phyloP scores from a whole-genome alignment of 2,329 filamentous ascomycete genomes.

The Diaporthe helianthi region DNA sequence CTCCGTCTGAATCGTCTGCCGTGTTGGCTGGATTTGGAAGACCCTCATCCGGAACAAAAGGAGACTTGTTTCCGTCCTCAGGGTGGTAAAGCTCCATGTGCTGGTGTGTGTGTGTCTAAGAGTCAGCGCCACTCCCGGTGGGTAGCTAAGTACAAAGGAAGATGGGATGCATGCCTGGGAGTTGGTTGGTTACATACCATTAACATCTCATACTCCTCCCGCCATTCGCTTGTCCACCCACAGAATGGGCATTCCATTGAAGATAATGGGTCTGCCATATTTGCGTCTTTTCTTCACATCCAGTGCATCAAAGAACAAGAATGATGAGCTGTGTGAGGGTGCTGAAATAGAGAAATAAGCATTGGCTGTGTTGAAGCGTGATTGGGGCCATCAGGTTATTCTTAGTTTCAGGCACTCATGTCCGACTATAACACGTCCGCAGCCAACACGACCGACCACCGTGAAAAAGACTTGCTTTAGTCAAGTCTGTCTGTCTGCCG shows the following conservation, averaged over 20 bases:
- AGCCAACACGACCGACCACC: conserved; percentile 18
- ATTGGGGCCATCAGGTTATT: conserved; percentile 29
- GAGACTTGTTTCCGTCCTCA: conserved; percentile 38
- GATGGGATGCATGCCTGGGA: conserved; percentile 5
- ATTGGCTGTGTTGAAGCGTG: conserved; percentile 1
- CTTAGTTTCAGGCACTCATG: conserved; percentile 28
- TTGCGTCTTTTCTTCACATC: not conserved
- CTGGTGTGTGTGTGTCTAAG: conserved; percentile 33
- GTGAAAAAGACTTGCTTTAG: not conserved
- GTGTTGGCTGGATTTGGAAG: conserved; percentile 35
- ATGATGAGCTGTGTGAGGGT: not conserved
- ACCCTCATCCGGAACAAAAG: conserved; percentile 35
- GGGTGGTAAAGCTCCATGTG: conserved; percentile 42
- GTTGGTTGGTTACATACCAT: conserved; percentile 40
- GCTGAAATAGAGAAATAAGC: not conserved
- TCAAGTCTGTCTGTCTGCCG: not conserved
- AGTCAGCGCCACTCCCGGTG: conserved; percentile 29
- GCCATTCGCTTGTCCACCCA: conserved; percentile 40
- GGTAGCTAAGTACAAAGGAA: not conserved
- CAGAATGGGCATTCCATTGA: conserved; percentile 47
- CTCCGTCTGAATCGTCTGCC: conserved; percentile 33
- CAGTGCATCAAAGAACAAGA: not conserved
- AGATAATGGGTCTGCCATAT: not conserved
- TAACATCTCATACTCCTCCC: conserved; percentile 46
- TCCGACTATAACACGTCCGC: conserved; percentile 9